These are phyloP conservation scores for Botrytis elliptica DNA, from an alignment of 2,329 filamentous ascomycete species.

Conservation along the genomic window DNA sequence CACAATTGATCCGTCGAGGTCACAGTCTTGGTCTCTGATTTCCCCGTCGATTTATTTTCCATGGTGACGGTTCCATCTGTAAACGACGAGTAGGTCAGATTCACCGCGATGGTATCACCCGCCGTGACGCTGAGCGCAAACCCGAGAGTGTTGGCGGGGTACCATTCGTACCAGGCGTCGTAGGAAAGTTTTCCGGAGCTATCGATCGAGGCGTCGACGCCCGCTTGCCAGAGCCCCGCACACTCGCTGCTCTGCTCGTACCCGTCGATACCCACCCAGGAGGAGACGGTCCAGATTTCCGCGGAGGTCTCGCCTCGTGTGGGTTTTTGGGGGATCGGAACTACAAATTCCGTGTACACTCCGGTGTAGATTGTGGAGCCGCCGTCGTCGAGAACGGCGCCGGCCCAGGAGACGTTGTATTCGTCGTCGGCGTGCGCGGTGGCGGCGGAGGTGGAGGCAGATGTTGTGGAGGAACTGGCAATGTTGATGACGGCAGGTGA, in stretches of 20 bases:
- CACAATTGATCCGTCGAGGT: conserved; percentile 37
- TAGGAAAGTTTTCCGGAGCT: conserved; percentile 35
- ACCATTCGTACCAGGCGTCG: conserved; percentile 61
- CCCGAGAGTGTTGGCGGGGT: conserved; percentile 53
- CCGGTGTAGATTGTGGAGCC: conserved; percentile 38
- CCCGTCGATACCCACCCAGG: conserved; percentile 19
- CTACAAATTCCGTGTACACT: conserved; percentile 41
- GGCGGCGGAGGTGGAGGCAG: not conserved
- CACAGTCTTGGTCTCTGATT: conserved; percentile 45
- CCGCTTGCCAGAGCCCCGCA: conserved; percentile 8
- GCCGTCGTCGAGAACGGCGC: conserved; percentile 39
- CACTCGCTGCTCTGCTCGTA: not conserved
- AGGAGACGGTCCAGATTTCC: not conserved
- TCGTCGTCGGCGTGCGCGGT: conserved; percentile 27
- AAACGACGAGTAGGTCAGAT: conserved; percentile 40
- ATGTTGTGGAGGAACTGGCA: not conserved
- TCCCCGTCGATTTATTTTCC: conserved; percentile 47
- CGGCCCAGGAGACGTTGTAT: conserved; percentile 42
- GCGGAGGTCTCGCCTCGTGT: not conserved
- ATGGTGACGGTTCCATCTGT: conserved; percentile 46
- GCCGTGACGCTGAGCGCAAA: conserved; percentile 47
- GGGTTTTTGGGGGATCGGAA: conserved; percentile 36
- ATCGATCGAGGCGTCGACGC: not conserved
- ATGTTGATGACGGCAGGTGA: not conserved
- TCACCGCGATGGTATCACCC: conserved; percentile 40